Evolutionary conservation across 805 yeast species (phyloP), one percentile per base, ranked within the genome.

Genomic region (Zygosaccharomyces kombuchaensis): DNA sequence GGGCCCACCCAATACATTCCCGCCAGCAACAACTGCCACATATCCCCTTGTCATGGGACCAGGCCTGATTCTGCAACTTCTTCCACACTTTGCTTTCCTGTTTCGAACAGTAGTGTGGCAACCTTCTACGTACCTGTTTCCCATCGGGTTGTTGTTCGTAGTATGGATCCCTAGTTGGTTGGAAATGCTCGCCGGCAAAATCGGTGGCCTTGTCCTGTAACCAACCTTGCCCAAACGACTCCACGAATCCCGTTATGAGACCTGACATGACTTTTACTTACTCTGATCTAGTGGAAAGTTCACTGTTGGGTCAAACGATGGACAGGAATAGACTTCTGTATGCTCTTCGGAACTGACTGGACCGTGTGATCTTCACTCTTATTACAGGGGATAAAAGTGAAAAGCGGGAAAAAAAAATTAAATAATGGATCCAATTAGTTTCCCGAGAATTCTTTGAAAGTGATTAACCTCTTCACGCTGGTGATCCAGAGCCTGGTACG

Each of bases 1-100:
- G 93, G 1, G 84, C 91, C 58, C 83, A 65, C 0, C 96, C 96
- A 14, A 85, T 55, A 1, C 93, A 91, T 53, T 87, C 75, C 9
- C 60, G 50, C 62, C 66, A 65, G 81, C 89, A 53, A 77, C 72
- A 9, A 51, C 90, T 82, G 0, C 96, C 96, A 62, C 85, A 72
- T 57, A 87, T 77, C 61, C 95, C 87, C 53, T 77, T 76, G 62
- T 91, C 98, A 60, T 91, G 89, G 12, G 75, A 58, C 96, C 96
- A 90, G 0, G 97, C 97, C 49, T 78, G 75, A 41, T 69, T 73
- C 58, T 83, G 90, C n/a, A 89, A 69, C 21, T 63, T 67, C 59
- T 82, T 84, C 95, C 93, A 91, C 6, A 74, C 68, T 55, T 77
- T 76, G 38, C 74, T 77, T 52, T 88, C 93, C 31, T 72, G 69